Conservation (phyloP, 2,329 filamentous ascomycete species). For the Ophiocordyceps camponoti-saundersi region DNA sequence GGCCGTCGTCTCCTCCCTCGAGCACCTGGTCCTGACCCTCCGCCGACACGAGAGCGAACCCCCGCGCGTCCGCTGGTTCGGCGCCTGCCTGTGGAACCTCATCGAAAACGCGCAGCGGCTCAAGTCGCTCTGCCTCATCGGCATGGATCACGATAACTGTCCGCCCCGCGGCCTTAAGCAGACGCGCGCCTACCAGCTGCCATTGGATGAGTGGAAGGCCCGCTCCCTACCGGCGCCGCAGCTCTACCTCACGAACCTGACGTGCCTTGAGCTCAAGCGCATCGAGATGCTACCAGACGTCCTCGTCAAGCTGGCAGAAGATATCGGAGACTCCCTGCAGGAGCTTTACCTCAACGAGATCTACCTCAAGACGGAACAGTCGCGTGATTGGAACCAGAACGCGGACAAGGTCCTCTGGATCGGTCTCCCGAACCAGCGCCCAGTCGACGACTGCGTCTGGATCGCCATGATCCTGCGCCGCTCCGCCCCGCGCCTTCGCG, state of each 20-base stretch:
- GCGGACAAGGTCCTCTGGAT: conserved; percentile 23
- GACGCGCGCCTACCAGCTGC: conserved; percentile 18
- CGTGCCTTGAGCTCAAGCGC: conserved; percentile 24
- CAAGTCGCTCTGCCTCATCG: conserved; percentile 28
- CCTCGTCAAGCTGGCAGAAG: conserved; percentile 16
- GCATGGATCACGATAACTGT: conserved; percentile 23
- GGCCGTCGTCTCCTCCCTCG: conserved; percentile 19
- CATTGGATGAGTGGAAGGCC: conserved; percentile 21
- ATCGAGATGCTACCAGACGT: conserved; percentile 20
- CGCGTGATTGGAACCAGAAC: conserved; percentile 14
- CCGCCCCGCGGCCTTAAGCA: conserved; percentile 19
- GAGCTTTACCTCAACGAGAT: conserved; percentile 29
- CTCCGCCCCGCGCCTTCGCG: conserved; percentile 15
- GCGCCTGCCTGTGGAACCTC: conserved; percentile 30
- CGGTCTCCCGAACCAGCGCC: conserved; percentile 24
- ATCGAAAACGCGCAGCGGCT: conserved; percentile 26
- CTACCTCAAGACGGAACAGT: conserved; percentile 24
- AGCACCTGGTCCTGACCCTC: conserved; percentile 28
- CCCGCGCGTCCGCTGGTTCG: conserved; percentile 19
- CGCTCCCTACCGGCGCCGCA: conserved; percentile 20
- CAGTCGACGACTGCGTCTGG: conserved; percentile 19
- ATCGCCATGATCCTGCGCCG: conserved; percentile 23
- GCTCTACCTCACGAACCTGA: conserved; percentile 18
- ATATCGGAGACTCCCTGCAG: conserved; percentile 19
- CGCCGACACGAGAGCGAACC: conserved; percentile 24